Evolutionary conservation across 1,139 yeast species (phyloP).

Genomic region (Scheffersomyces quercinus): DNA sequence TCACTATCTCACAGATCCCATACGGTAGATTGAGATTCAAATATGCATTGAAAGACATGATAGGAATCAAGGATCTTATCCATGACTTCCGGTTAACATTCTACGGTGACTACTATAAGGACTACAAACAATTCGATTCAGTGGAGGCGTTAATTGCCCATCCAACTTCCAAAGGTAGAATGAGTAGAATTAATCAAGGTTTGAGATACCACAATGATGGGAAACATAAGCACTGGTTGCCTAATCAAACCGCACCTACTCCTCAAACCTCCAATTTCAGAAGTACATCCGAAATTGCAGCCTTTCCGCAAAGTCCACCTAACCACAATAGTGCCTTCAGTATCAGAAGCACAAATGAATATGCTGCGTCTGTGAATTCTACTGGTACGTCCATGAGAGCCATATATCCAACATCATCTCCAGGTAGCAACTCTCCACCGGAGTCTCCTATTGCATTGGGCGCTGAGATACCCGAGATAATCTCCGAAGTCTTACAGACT

Average conservation of each 20-base stretch:
- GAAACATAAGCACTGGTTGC: slow-evolving; percentile 81
- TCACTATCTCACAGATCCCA: slow-evolving; percentile 59
- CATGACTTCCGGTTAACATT: slow-evolving; percentile 72
- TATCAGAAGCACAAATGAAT: slow-evolving; percentile 11
- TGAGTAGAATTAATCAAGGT: slow-evolving; percentile 80
- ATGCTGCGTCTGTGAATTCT: slow-evolving; percentile 35
- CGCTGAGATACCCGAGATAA: slow-evolving; percentile 9
- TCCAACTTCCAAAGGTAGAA: slow-evolving; percentile 64
- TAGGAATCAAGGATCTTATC: slow-evolving; percentile 72
- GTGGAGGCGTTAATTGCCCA: slow-evolving; percentile 71
- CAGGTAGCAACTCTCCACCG: slow-evolving; percentile 24
- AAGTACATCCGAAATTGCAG: slow-evolving; percentile 32
- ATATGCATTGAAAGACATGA: slow-evolving; percentile 73
- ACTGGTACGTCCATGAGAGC: slow-evolving; percentile 37
- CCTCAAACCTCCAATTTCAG: slow-evolving; percentile 16
- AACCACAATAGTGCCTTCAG: background rate
- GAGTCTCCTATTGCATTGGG: slow-evolving; percentile 13
- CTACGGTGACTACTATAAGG: slow-evolving; percentile 70
- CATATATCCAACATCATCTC: slow-evolving; percentile 31
- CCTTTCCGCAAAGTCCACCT: slow-evolving; percentile 14
- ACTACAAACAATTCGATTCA: slow-evolving; percentile 81
- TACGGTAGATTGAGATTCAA: slow-evolving; percentile 62
- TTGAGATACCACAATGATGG: slow-evolving; percentile 80
- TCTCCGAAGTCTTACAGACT: slow-evolving; percentile 29
- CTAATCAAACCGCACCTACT: slow-evolving; percentile 21